phyloP scores from a whole-genome alignment of 2,329 filamentous ascomycete species.

The Emergomyces pasteurianus region DNA sequence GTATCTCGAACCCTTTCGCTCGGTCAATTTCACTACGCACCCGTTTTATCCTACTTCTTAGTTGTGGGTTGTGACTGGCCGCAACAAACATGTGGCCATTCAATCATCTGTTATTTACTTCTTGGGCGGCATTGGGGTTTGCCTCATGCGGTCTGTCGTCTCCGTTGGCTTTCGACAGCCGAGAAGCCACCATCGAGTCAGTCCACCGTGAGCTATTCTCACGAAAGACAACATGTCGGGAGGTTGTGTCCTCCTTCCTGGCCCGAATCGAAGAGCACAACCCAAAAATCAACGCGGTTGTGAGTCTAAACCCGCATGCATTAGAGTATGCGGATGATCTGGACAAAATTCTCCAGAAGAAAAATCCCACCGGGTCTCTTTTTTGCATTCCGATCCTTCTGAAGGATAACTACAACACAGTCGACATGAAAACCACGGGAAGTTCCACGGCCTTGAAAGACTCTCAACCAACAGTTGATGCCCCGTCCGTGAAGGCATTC shows the following conservation, averaged over 20 bases:
- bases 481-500: slow-evolving; percentile 40
- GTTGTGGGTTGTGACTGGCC: not conserved
- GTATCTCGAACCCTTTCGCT: not conserved
- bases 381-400: slow-evolving; percentile 52
- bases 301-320: slow-evolving; percentile 41
- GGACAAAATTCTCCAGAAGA: slow-evolving; percentile 26
- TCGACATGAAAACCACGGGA: slow-evolving; percentile 46
- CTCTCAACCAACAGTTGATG: slow-evolving; percentile 37
- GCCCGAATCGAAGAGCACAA: slow-evolving; percentile 47
- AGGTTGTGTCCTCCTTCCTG: slow-evolving; percentile 44
- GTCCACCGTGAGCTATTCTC: slow-evolving; percentile 46
- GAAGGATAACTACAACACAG: slow-evolving; percentile 53
- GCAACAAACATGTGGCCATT: not conserved
- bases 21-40: not conserved
- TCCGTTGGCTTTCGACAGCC: slow-evolving; percentile 34
- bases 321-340: slow-evolving; percentile 38
- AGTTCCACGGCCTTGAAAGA: slow-evolving; percentile 39
- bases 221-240: slow-evolving; percentile 42
- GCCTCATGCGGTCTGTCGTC: not conserved
- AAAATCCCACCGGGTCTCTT: slow-evolving; percentile 40
- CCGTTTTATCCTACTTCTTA: not conserved
- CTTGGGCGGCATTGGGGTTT: not conserved
- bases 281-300: slow-evolving; percentile 45
- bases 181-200: slow-evolving; percentile 47
- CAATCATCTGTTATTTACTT: not conserved